phyloP scores from a whole-genome alignment of 2,329 filamentous ascomycete species.

The Aspergillus texensis region DNA sequence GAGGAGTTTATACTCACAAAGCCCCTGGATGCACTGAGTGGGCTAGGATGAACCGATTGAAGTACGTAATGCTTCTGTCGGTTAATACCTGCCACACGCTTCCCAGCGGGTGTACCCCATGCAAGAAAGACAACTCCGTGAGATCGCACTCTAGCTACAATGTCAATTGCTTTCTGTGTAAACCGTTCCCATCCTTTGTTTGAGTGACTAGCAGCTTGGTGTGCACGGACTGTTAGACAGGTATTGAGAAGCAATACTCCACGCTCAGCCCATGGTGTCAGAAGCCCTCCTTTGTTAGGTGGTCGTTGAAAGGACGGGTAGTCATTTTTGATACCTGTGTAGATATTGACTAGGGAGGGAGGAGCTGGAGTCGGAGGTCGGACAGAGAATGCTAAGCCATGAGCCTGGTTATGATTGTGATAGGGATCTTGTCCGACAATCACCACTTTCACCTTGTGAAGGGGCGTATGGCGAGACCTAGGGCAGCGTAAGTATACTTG shows the following conservation, averaged over 20 bases:
- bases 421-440: constrained; percentile 97
- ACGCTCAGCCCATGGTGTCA: constrained; percentile 91
- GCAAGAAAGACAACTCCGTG: constrained; percentile 91
- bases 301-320: constrained; percentile 79
- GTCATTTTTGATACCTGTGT: constrained; percentile 81
- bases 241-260: constrained; percentile 94
- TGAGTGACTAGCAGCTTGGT: constrained; percentile 83
- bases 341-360: constrained; percentile 92
- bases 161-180: constrained; percentile 88
- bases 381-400: constrained; percentile 94
- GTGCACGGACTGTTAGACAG: constrained; percentile 87
- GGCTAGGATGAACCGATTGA: constrained; percentile 87
- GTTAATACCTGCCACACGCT: constrained; percentile 75
- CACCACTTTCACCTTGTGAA: constrained; percentile 85
- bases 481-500: constrained; percentile 21
- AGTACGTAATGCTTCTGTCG: constrained; percentile 76
- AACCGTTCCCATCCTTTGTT: constrained; percentile 90
- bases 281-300: constrained; percentile 74
- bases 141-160: constrained; percentile 74
- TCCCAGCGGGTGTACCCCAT: constrained; percentile 85
- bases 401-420: constrained; percentile 92
- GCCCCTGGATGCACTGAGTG: constrained; percentile 79
- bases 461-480: constrained; percentile 92
- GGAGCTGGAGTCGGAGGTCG: constrained; percentile 85
- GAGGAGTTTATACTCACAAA: constrained; percentile 59